A percentile compares a stretch with the other conserved stretches of the same genome.
phyloP scores from a whole-genome alignment of 2,329 filamentous ascomycete species.

The Diaporthe nobilis region DNA sequence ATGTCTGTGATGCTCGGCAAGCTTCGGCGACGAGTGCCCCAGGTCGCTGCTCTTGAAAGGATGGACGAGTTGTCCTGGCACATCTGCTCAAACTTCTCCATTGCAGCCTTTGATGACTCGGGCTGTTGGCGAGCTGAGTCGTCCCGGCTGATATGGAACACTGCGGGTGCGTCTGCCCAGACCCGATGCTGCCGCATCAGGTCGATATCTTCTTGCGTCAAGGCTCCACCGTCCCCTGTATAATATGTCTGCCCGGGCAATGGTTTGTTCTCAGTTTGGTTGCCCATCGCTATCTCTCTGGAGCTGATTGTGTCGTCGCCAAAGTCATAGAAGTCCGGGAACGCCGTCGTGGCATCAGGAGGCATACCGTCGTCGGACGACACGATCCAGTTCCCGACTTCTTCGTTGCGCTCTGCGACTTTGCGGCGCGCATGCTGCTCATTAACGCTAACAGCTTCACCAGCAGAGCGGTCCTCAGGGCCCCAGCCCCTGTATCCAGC shows the following conservation, averaged over 20 bases:
- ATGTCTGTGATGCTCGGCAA: constrained; percentile 72
- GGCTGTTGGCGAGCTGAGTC: constrained; percentile 59
- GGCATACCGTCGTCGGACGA: constrained; percentile 45
- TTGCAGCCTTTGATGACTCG: constrained; percentile 66
- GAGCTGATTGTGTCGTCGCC: constrained; percentile 55
- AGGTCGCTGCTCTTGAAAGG: constrained; percentile 75
- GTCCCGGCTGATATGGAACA: constrained; percentile 59
- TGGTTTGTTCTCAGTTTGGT: constrained; percentile 65
- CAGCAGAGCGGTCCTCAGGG: constrained; percentile 59
- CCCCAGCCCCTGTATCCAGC: constrained; percentile 63
- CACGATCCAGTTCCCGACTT: constrained; percentile 66
- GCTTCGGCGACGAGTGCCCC: constrained; percentile 78
- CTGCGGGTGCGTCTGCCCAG: constrained; percentile 64
- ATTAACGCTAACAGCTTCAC: constrained; percentile 64
- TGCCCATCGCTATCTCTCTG: constrained; percentile 60
- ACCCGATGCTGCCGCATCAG: constrained; percentile 63
- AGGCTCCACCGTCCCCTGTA: constrained; percentile 54
- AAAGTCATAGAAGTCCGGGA: constrained; percentile 38
- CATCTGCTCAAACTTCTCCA: constrained; percentile 65
- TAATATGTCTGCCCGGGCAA: constrained; percentile 66
- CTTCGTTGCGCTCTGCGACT: constrained; percentile 61
- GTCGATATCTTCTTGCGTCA: constrained; percentile 63
- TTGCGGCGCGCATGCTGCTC: constrained; percentile 60
- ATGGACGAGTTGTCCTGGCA: constrained; percentile 70
- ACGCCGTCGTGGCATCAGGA: constrained; percentile 45